Conservation (phyloP, 345 rosid species). For the Excoecaria cochinchinensis region DNA sequence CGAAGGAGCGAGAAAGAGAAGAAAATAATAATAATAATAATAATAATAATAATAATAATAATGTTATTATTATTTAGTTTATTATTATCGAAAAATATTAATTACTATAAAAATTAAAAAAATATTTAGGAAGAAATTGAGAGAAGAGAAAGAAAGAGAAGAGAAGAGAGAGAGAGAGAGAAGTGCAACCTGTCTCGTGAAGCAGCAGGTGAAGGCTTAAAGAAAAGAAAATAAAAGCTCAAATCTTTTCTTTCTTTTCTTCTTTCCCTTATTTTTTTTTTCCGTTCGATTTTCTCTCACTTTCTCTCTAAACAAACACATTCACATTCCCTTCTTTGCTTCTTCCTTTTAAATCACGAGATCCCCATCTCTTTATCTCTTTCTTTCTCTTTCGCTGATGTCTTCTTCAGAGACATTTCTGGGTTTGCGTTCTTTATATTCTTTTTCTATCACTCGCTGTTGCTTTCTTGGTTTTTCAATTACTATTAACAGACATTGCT, state of each 20-base stretch:
- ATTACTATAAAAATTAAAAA: background rate
- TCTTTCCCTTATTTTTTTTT: background rate
- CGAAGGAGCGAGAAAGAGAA: background rate
- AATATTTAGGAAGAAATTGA: background rate
- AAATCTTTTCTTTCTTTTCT: constrained; percentile 10
- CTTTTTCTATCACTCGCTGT: background rate
- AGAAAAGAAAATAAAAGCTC: constrained; percentile 6
- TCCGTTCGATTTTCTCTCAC: background rate
- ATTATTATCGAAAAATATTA: background rate
- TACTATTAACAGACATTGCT: constrained; percentile 39
- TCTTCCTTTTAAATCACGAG: constrained; percentile 69
- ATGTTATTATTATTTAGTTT: no score
- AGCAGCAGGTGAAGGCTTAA: constrained; percentile 28
- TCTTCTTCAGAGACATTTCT: constrained; percentile 33
- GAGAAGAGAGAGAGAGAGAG: background rate
- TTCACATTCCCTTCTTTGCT: constrained; percentile 34
- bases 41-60: background rate
- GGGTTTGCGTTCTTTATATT: constrained; percentile 19
- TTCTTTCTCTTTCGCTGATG: constrained; percentile 21
- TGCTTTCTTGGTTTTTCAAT: background rate
- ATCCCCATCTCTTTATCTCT: constrained; percentile 48
- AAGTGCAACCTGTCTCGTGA: constrained; percentile 42
- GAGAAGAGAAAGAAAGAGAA: background rate
- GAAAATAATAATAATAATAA: background rate
- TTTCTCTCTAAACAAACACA: background rate